Conservation (phyloP, 2,329 filamentous ascomycete genomes). For the Myotisia sp. region DNA sequence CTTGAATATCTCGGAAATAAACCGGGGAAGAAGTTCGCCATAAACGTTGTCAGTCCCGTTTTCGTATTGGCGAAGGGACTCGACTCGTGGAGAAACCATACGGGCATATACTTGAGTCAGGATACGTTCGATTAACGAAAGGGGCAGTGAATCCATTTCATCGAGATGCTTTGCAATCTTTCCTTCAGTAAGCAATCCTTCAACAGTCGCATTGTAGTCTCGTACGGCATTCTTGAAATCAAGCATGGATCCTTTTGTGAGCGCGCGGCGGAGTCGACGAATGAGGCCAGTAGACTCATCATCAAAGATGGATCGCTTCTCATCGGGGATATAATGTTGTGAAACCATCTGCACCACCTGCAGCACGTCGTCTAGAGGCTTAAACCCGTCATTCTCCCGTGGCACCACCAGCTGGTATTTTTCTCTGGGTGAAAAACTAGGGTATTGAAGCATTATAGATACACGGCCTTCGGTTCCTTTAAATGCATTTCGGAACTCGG, state of each 20-base stretch:
- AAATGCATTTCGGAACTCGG: slow-evolving; percentile 40
- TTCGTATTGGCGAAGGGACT: slow-evolving; percentile 69
- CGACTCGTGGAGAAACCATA: slow-evolving; percentile 78
- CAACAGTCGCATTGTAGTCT: slow-evolving; percentile 62
- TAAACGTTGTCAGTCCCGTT: slow-evolving; percentile 90
- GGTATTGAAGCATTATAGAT: slow-evolving; percentile 65
- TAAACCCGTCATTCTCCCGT: slow-evolving; percentile 63
- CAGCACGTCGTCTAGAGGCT: slow-evolving; percentile 52
- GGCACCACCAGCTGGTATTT: slow-evolving; percentile 66
- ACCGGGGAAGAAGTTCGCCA: slow-evolving; percentile 75
- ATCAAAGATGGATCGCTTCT: slow-evolving; percentile 52
- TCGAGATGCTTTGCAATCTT: slow-evolving; percentile 60
- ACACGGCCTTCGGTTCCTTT: slow-evolving; percentile 28
- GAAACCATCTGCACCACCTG: slow-evolving; percentile 55
- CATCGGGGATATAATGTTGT: slow-evolving; percentile 61
- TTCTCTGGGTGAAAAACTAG: slow-evolving; percentile 56
- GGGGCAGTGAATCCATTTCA: slow-evolving; percentile 51
- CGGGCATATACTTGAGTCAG: slow-evolving; percentile 80
- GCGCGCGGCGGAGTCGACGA: slow-evolving; percentile 61
- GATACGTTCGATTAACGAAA: slow-evolving; percentile 64
- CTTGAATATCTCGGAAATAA: slow-evolving; percentile 69
- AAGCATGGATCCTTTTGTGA: slow-evolving; percentile 50
- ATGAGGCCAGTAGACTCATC: slow-evolving; percentile 61
- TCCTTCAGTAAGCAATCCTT: slow-evolving; percentile 51
- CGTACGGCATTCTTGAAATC: slow-evolving; percentile 60